A percentile compares a stretch with the other conserved stretches of the same genome.
These are phyloP conservation scores for Rugosomyces carneus DNA, from an alignment of 1,284 basidiomycete genomes.

Conservation along the genomic window DNA sequence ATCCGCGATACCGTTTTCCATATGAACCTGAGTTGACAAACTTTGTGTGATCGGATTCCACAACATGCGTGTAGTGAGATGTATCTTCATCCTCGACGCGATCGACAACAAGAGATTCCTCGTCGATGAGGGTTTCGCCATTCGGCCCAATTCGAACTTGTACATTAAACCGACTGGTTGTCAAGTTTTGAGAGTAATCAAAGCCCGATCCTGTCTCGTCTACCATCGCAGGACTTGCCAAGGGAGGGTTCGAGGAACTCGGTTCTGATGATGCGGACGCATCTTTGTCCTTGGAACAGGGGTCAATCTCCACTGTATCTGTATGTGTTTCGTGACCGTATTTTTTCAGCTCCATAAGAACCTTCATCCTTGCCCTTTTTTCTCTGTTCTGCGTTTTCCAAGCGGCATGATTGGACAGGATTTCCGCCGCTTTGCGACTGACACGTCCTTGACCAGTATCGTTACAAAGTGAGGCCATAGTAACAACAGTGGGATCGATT, in stretches of 20 bases:
- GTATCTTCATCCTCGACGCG: slow-evolving; percentile 60
- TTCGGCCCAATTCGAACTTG: slow-evolving; percentile 78
- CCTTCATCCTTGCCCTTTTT: slow-evolving; percentile 54
- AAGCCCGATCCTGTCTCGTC: slow-evolving; percentile 52
- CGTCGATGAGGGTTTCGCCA: slow-evolving; percentile 77
- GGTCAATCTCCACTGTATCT: slow-evolving; percentile 33
- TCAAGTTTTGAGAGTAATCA: slow-evolving; percentile 58
- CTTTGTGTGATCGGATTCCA: slow-evolving; percentile 77
- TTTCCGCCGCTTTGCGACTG: slow-evolving; percentile 64
- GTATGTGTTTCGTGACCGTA: slow-evolving; percentile 50
- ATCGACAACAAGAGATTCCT: slow-evolving; percentile 73
- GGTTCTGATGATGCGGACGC: slow-evolving; percentile 10
- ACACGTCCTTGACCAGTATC: slow-evolving; percentile 70
- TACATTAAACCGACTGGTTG: slow-evolving; percentile 68
- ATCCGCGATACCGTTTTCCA: slow-evolving; percentile 68
- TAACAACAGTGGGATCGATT: slow-evolving; percentile 69
- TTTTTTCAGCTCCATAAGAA: slow-evolving; percentile 64
- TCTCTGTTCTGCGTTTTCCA: slow-evolving; percentile 65
- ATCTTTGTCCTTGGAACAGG: slow-evolving; percentile 12
- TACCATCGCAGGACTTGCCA: slow-evolving; percentile 13
- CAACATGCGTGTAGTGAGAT: slow-evolving; percentile 68
- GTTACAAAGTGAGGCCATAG: slow-evolving; percentile 69
- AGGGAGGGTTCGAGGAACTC: slow-evolving; percentile 15
- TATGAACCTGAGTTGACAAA: slow-evolving; percentile 85
- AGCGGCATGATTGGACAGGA: slow-evolving; percentile 57